Percentiles rank a stretch among this genome's conserved stretches.
Conservation (phyloP, 129 eudicot genomes). For the Ambrosia trifida region DNA sequence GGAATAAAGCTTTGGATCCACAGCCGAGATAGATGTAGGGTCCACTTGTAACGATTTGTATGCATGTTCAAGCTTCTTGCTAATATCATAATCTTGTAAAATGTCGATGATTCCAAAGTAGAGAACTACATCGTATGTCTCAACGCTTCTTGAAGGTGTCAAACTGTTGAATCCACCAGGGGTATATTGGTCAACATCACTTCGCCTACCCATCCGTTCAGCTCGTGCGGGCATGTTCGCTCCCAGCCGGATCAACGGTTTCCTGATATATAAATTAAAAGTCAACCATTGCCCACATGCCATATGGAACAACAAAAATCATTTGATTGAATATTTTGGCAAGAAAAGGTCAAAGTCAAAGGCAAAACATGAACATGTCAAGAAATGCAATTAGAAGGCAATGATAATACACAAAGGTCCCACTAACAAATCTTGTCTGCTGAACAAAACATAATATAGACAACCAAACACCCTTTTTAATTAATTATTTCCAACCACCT, state of each 20-base stretch:
- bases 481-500: conserved; percentile 59
- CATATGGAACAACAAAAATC: conserved; percentile 24
- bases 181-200: conserved; percentile 79
- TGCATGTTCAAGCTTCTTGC: conserved; percentile 94
- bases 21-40: conserved; percentile 91
- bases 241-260: conserved; percentile 83
- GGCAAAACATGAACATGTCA: conserved; percentile 20
- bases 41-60: conserved; percentile 95
- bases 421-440: conserved; percentile 39
- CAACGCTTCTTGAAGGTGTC: conserved; percentile 58
- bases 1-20: conserved; percentile 92
- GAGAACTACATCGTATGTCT: conserved; percentile 75
- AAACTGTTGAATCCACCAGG: conserved; percentile 58
- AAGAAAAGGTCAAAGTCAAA: conserved; percentile 28
- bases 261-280: conserved; percentile 42
- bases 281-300: conserved; percentile 24
- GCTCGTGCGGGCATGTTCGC: conserved; percentile 99
- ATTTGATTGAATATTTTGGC: conserved; percentile 6
- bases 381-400: conserved; percentile 33
- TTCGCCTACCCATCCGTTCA: conserved; percentile 71
- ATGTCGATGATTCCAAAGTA: conserved; percentile 96
- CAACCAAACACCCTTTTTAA: conserved; percentile 24
- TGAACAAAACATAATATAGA: conserved; percentile 38
- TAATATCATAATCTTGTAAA: conserved; percentile 89
- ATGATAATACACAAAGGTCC: conserved; percentile 23